Percentiles rank a stretch among this genome's conserved stretches.
Evolutionary conservation across 805 yeast genomes (phyloP).

Genomic region (Candida pseudoglaebosa): DNA sequence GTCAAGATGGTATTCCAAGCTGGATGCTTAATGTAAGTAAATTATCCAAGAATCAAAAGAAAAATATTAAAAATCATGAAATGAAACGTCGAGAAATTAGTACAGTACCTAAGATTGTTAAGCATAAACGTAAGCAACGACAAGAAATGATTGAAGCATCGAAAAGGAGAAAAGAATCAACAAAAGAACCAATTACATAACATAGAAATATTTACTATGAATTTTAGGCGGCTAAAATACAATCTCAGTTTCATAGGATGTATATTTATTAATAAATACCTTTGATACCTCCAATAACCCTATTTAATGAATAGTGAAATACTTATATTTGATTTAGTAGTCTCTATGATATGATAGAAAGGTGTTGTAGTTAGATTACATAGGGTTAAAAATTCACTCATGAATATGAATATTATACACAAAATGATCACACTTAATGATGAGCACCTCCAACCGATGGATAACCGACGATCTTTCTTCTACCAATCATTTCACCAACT

Average conservation of each 20-base stretch:
- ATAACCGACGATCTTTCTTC: constrained; percentile 91
- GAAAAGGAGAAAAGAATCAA: constrained; percentile 49
- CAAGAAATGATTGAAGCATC: constrained; percentile 74
- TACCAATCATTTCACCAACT: constrained; percentile 93
- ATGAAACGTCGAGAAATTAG: constrained; percentile 70
- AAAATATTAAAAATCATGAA: constrained; percentile 52
- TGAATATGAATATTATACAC: background rate
- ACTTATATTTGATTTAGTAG: too few relatives aligned
- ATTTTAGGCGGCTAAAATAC: too few relatives aligned
- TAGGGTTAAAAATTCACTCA: background rate
- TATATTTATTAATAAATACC: constrained; percentile 1
- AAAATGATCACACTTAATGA: constrained; percentile 11
- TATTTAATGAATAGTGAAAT: background rate
- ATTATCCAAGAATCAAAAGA: constrained; percentile 59
- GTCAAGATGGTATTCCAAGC: constrained; percentile 53
- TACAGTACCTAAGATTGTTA: constrained; percentile 72
- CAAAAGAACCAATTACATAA: constrained; percentile 1
- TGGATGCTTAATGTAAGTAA: constrained; percentile 81
- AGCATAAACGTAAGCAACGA: constrained; percentile 58
- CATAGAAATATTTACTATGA: too few relatives aligned
- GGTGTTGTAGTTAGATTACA: background rate
- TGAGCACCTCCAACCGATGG: constrained; percentile 57
- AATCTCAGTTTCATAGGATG: too few relatives aligned
- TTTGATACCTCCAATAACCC: constrained; percentile 1
- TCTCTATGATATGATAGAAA: background rate